Base-by-base conservation (phyloP, 108 stramenopile species). In the Fragilaria crotonensis region DNA sequence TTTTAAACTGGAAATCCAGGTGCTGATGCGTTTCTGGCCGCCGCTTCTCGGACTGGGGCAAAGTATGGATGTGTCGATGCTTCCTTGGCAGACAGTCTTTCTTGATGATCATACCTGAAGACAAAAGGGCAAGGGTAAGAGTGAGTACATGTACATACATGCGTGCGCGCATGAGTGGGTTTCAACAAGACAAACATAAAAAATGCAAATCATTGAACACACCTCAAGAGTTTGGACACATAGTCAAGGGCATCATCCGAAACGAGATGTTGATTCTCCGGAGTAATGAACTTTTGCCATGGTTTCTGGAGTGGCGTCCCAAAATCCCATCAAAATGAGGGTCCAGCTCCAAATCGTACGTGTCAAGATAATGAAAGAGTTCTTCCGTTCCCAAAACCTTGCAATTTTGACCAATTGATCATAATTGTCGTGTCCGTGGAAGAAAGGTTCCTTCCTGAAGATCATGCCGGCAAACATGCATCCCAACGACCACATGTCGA, bases 391-490 rank as follows among this genome's bases (percentile, higher is more conserved):
- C 98, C 56, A 99, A 73, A 22, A 99, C 98, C 71, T 96, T 69
- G 95, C 95, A 76, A 97, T 95, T 65, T 95, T 94, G 25, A 99
- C 96, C 21, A 99, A 81, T 84, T 99, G 98, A 73, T 99, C 98
- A 68, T 99, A 97, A 69, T 99, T 99, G 68, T 99, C 95, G 60
- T 95, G 95, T 29, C 98, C 96, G 63, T 96, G 95, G 71, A 99
- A 97, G 83, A 97, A 98, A 3, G 96, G 96, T 63, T 96, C 99
- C 81, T 97, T 97, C 63, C 97, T 85, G 74, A 99, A 99, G 64
- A 99, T 96, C 99, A 99, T 99, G 23, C 99, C 97, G 1, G 97
- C 93, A 72, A 97, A 95, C 99, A 99, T 99, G 62, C 97, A 98
- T 20, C 99, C 99, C 54, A 99, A 70, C 62, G 90, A 93, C 99